These are phyloP conservation scores for Craterostigma plantagineum DNA, from an alignment of 257 asterid species.

Conservation along the genomic window DNA sequence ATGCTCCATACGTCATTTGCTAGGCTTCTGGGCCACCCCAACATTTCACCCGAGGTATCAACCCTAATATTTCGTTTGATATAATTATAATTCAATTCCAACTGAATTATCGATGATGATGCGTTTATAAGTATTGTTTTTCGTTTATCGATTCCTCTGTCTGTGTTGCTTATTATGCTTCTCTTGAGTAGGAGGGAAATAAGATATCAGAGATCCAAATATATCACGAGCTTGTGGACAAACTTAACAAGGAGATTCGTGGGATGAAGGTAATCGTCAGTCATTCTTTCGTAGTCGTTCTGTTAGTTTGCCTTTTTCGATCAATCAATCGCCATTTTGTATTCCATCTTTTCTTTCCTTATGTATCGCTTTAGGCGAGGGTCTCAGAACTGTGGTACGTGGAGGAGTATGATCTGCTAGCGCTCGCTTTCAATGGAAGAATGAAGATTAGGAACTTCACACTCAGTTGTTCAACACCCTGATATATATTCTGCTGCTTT, in stretches of 20 bases:
- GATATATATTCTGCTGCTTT: too few relatives aligned
- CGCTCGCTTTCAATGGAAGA: constrained; percentile 69
- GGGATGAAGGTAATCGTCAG: constrained; percentile 71
- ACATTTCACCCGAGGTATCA: constrained; percentile 40
- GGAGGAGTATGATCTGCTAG: constrained; percentile 77
- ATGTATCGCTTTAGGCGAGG: constrained; percentile 67
- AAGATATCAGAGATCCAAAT: constrained; percentile 28
- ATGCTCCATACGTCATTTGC: constrained; percentile 93
- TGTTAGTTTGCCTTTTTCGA: not conserved
- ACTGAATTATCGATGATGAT: not conserved
- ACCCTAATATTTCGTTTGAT: not conserved
- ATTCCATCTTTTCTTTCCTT: not conserved
- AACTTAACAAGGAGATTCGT: constrained; percentile 41
- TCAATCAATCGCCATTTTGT: not conserved
- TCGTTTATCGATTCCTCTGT: constrained; percentile 2
- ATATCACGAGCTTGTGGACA: constrained; percentile 45
- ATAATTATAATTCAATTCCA: not conserved
- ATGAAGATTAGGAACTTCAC: constrained; percentile 45
- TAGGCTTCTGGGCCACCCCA: constrained; percentile 73
- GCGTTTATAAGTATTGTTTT: not conserved
- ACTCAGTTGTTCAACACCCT: constrained; percentile 30
- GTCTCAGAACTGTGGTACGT: constrained; percentile 87
- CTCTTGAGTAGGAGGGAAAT: constrained; percentile 41
- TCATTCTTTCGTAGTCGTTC: constrained; percentile 2
- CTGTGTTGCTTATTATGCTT: too few relatives aligned